Evolutionary conservation across 73 alveolate genomes (phyloP).

Genomic region (Stentor roeselii): DNA sequence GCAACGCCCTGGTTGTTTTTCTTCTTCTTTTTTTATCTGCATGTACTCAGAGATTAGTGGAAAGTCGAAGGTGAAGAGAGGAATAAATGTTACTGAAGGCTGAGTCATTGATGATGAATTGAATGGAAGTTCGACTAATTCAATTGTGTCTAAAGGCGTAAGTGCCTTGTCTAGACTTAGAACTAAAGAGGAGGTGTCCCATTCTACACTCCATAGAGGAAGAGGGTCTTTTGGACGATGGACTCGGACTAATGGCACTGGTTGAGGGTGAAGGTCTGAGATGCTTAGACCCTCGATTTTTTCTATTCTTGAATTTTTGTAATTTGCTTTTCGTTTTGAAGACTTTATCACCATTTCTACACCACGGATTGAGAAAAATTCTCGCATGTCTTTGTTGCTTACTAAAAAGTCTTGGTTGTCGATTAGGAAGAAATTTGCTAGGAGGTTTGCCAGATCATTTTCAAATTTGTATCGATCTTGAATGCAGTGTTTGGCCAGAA

Average conservation of each 20-base stretch:
- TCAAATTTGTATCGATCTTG: conserved; percentile 11
- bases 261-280: background rate
- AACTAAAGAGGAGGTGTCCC: conserved; percentile 10
- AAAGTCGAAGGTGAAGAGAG: background rate
- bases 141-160: background rate
- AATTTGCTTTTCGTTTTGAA: background rate
- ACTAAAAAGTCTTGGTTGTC: conserved; percentile 7
- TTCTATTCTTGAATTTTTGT: background rate
- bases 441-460: conserved; percentile 3
- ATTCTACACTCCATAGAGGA: conserved; percentile 1
- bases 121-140: background rate
- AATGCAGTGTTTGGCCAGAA: background rate
- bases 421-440: background rate
- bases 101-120: background rate
- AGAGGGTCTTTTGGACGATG: background rate
- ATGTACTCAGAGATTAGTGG: background rate
- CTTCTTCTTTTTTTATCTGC: background rate
- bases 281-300: conserved; percentile 5
- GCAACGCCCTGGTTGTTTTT: background rate
- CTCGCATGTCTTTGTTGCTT: background rate
- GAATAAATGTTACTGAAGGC: background rate
- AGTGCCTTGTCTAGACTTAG: background rate
- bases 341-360: conserved; percentile 2
- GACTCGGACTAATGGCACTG: background rate
- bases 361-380: background rate